Evolutionary conservation across 2,329 filamentous ascomycete genomes (phyloP).

Genomic region (Huntiella abstrusa): DNA sequence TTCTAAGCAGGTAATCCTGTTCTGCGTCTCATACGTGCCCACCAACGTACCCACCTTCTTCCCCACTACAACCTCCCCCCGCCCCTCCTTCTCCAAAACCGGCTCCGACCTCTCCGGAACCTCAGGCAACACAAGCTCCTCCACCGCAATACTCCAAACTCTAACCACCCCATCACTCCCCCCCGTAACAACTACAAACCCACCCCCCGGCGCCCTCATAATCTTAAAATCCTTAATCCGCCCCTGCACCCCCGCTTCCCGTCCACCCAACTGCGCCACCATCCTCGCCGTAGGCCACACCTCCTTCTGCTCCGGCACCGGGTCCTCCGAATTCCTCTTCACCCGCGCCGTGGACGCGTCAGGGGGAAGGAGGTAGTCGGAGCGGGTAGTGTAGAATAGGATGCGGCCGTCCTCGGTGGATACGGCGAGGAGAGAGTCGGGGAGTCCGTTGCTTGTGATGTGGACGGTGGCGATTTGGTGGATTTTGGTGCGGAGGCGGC

Average conservation of each 20-base stretch:
- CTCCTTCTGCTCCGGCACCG: slow-evolving; percentile 21
- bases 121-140: slow-evolving; percentile 15
- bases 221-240: slow-evolving; percentile 82
- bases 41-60: slow-evolving; percentile 42
- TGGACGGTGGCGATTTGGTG: slow-evolving; percentile 62
- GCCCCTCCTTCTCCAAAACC: slow-evolving; percentile 14
- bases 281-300: slow-evolving; percentile 40
- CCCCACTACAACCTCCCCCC: slow-evolving; percentile 11
- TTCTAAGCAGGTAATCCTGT: slow-evolving; percentile 74
- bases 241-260: slow-evolving; percentile 41
- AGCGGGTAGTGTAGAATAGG: slow-evolving; percentile 58
- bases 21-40: slow-evolving; percentile 66
- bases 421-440: slow-evolving; percentile 42
- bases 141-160: slow-evolving; percentile 45
- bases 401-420: slow-evolving; percentile 84
- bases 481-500: slow-evolving; percentile 54
- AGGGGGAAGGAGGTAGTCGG: slow-evolving; percentile 24
- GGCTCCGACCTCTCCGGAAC: slow-evolving; percentile 15
- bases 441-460: slow-evolving; percentile 21
- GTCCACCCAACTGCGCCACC: slow-evolving; percentile 63
- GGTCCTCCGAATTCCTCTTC: slow-evolving; percentile 14
- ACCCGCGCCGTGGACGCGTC: neutral
- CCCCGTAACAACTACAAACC: slow-evolving; percentile 46
- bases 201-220: slow-evolving; percentile 25
- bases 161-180: slow-evolving; percentile 77